Evolutionary conservation across 2,329 filamentous ascomycete species (phyloP), one percentile per base, ranked within the genome.

Genomic region (Graphiopsis chlorocephala): DNA sequence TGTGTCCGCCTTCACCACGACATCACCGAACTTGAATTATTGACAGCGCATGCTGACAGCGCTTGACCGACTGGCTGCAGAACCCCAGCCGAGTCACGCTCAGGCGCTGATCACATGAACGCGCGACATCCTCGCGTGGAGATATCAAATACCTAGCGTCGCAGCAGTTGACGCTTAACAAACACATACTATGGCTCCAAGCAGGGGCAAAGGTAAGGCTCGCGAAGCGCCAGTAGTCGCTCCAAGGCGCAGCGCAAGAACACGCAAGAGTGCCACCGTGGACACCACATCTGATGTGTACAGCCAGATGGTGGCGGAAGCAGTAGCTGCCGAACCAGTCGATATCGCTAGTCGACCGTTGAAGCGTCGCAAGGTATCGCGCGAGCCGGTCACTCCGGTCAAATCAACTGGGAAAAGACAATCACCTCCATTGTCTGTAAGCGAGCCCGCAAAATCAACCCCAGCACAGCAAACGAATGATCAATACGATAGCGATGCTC

Each of bases 291-390:
- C 67, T 6, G 69, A 72, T 68, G 68, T 62, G 23, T 76, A 71
- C 60, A 58, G 70, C 31, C 71, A 72, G 17, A 68, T 76, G 71
- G 67, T 76, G 10, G 69, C 66, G 25, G 74, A 75, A 57, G 60
- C 60, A 28, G 60, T 55, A 4, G 60, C 47, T 7, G 70, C 70
- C 11, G 67, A 67, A 11, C 64, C 64, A 11, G 48, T 48, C n/a
- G 63, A 64, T 6, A 50, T 56, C 15, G 23, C 35, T 6, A 61
- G 71, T 25, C 67, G 71, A 31, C 73, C 73, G 29, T 61, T 74
- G 45, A 76, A 75, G 66, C 69, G 67, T 50, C 68, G 73, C 20
- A 68, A 67, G 56, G 57, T 72, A 10, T 55, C 48, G 20, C 48
- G 48, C 10, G 60, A 33, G 48, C 60, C 60, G 7, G 33, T 42